Conservation (phyloP, 352 stramenopile genomes). For the Phytophthora foliorum region DNA sequence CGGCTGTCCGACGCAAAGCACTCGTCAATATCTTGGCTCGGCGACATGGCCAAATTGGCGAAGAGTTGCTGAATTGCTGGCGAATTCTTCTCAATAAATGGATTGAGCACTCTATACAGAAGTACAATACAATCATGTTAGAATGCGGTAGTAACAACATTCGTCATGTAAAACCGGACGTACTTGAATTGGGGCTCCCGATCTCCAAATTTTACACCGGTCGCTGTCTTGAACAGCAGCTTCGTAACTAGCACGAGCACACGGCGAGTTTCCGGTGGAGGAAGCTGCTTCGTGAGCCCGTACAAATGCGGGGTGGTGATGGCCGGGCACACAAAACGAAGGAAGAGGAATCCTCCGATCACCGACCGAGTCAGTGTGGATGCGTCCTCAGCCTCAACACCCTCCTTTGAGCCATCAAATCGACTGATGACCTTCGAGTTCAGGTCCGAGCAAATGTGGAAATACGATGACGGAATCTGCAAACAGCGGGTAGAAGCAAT, state of each 20-base stretch:
- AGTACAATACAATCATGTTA: constrained; percentile 10
- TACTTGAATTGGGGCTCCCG: constrained; percentile 86
- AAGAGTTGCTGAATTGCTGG: constrained; percentile 84
- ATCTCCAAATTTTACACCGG: constrained; percentile 87
- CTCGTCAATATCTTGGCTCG: constrained; percentile 73
- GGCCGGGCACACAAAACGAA: constrained; percentile 89
- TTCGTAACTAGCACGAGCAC: constrained; percentile 91
- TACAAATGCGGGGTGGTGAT: constrained; percentile 91
- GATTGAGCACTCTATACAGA: constrained; percentile 76
- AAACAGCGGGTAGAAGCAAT: constrained; percentile 9
- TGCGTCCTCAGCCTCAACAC: constrained; percentile 65
- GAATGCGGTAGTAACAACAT: not conserved
- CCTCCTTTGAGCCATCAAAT: constrained; percentile 72
- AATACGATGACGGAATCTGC: constrained; percentile 78
- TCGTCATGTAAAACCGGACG: constrained; percentile 9
- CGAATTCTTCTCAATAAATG: constrained; percentile 89
- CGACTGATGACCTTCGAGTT: constrained; percentile 78
- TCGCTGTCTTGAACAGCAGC: constrained; percentile 91
- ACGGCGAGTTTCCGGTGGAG: constrained; percentile 72
- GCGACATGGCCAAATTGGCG: constrained; percentile 70
- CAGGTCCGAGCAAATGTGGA: constrained; percentile 81
- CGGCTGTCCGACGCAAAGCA: constrained; percentile 80
- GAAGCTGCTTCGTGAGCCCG: constrained; percentile 79
- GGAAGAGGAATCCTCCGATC: constrained; percentile 89
- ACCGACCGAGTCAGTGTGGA: constrained; percentile 75